Base-by-base conservation (phyloP, 2,329 filamentous ascomycete species). In the Chrysoporthe cubensis region DNA sequence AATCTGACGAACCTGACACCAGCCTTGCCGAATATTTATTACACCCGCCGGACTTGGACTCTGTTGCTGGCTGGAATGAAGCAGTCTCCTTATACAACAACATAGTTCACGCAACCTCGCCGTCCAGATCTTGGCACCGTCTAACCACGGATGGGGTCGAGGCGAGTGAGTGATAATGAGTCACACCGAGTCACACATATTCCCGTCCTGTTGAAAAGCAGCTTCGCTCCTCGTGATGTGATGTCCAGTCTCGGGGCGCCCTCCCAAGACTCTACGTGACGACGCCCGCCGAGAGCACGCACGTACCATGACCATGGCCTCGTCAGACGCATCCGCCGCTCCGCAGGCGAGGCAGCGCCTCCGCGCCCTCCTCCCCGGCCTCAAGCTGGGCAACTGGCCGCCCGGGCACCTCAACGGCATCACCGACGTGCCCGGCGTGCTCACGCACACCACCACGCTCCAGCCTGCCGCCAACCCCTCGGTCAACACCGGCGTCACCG, bases 401-500 rank as follows among this genome's bases (percentile, higher is more conserved):
- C 74, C 82, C 0, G 83, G 83, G 0, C 76, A 76, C 5, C 80
- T 83, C 32, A 86, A 86, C 73, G 83, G 82, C 66, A 76, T 85
- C 40, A 86, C 84, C 32, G 84, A 86, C 69, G 82, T 85, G 16
- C 76, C 81, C 4, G 83, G 82, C 0, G 82, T 85, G 9, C 78
- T 81, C 3, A 81, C 82, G 4, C 77, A 83, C 67, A 83, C 81
- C 0, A 78, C 82, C 66, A 81, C 82, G 8, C 79, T 85, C 50
- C 76, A 77, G 56, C 56, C 61, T 8, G 21, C 59, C 9, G 56
- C 61, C 56, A 69, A 71, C 48, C 40, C 66, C 34, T 69, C 52
- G 62, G 57, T 84, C 69, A 84, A 85, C 71, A 85, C 83, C 0
- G 84, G 84, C 61, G 78, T 85, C 13, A 86, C 84, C 1, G 79